Evolutionary conservation across 495 filamentous ascomycete genomes (phyloP), one percentile per base, ranked within the genome.

Genomic region (Recurvomyces mirabilis): DNA sequence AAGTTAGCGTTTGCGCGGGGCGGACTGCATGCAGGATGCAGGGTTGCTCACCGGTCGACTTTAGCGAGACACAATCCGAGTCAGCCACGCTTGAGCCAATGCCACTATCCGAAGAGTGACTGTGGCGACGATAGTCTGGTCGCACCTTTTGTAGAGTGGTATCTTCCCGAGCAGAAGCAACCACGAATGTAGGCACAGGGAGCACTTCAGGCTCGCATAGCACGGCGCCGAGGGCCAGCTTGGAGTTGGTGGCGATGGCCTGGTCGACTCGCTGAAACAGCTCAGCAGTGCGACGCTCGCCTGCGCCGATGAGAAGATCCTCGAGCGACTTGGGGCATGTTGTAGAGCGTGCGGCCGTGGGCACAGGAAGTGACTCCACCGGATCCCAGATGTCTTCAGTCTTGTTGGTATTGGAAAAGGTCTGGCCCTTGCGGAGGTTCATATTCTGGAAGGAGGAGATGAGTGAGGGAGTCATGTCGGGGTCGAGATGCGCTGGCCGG

Each of bases 81-180:
- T 53, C 63, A 48, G 59, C 63, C 39, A 80, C 57, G 30, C 75
- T 78, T 12, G 73, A 70, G 28, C 77, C 77, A 19, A 81, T 58
- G 22, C 73, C 78, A 52, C 75, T 79, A 57, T 81, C 78, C 4
- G 76, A 78, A 43, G 68, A 66, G 58, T 78, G 71, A 51, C 74
- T 62, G 34, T 71, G 67, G 22, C 68, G 67, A 23, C 65, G 55
- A 38, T 67, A 66, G 54, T 68, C 69, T 32, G 63, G 60, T 41
- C 72, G 72, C 31, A 69, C 56, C 40, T 38, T 43, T 1, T 20
- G 4, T 4, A 23, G 22, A 14, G 28, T 10, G 20, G 6, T 39
- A 30, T 49, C 38, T 1, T 35, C 31, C 48, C 59, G 29, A 21
- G 52, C 53, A 25, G 56, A 47, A 29, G 52, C 44, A 26, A 63